Conservation (phyloP, 1,284 basidiomycete species). For the Heterobasidion occidentale region DNA sequence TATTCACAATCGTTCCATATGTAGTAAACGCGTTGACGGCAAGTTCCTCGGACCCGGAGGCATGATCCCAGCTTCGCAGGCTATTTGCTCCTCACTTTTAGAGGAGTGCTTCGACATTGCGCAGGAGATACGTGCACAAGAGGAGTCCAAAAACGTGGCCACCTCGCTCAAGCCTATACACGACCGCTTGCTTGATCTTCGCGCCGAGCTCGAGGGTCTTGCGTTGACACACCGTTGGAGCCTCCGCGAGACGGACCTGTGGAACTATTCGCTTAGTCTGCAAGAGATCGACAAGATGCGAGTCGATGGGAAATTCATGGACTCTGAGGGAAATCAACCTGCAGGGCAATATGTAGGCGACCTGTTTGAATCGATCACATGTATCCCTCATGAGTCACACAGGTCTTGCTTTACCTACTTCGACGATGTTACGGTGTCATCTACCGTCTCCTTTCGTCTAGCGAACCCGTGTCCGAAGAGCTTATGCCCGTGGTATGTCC, state of each 20-base stretch:
- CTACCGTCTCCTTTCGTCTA: constrained; percentile 91
- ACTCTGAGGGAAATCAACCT: constrained; percentile 87
- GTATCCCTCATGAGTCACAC: not conserved
- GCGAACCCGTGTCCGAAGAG: constrained; percentile 98
- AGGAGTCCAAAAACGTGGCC: constrained; percentile 87
- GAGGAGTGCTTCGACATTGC: constrained; percentile 97
- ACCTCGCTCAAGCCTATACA: constrained; percentile 90
- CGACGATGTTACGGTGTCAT: constrained; percentile 95
- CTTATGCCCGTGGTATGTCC: constrained; percentile 86
- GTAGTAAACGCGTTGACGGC: constrained; percentile 87
- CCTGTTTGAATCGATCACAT: not conserved
- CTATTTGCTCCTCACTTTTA: constrained; percentile 80
- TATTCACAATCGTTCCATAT: not conserved
- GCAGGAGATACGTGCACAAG: constrained; percentile 93
- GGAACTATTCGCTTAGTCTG: constrained; percentile 90
- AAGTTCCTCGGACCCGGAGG: constrained; percentile 94
- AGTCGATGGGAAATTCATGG: constrained; percentile 95
- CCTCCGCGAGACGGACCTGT: constrained; percentile 91
- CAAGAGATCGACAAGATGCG: constrained; percentile 98
- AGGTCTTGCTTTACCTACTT: constrained; percentile 90
- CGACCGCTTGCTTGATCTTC: constrained; percentile 84
- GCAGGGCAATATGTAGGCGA: constrained; percentile 80
- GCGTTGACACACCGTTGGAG: constrained; percentile 97
- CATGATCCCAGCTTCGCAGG: constrained; percentile 86
- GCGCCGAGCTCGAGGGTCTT: constrained; percentile 81